Evolutionary conservation across 2,329 filamentous ascomycete genomes (phyloP), one percentile per base, ranked within the genome.

Genomic region (Plectosphaerella plurivora): DNA sequence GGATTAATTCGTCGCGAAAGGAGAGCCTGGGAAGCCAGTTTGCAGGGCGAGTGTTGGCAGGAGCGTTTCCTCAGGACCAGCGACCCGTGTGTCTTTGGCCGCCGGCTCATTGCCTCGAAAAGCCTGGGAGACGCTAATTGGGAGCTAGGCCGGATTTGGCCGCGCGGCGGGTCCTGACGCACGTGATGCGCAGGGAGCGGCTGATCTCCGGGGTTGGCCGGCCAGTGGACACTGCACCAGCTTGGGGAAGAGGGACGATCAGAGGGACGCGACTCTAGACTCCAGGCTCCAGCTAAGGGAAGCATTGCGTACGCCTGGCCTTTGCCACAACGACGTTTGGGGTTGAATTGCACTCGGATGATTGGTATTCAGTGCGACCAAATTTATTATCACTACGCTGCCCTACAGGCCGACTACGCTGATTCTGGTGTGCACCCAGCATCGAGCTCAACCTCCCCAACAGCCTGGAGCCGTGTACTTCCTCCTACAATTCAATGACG

Each of bases 121-220:
- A 49, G 47, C 47, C 47, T 49, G 37, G 18, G 20, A 42, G 35
- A 41, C 47, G 47, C 47, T 49, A 49, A 49, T 7, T 22, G 14
- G 5, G 16, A 35, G 47, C 47, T 49, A 49, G 25, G 18, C 47
- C 47, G 9, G 39, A 12, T 24, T n/a, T 41, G 35, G 8, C 7
- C 15, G 20, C 18, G 6, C 10, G 11, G 22, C 15, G 37, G 37
- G 14, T 39, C 37, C 37, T 39, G 37, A 15, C 14, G 11, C 41
- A 44, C 41, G 41, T 44, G 41, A 44, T 20, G 18, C 41, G 18
- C 16, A 18, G 37, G 14, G 37, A 41, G 15, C 14, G 37, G 37
- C 37, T 18, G 28, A 33, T 33, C 28, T 33, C 28, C 28, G 28
- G 28, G 28, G 28, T 10, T 33, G 28, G 28, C 8, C 2, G 28